Percentiles rank a stretch among this genome's conserved stretches.
These are phyloP conservation scores for Leccinum aurantiacum DNA, from an alignment of 768 basidiomycete genomes.

Conservation along the genomic window DNA sequence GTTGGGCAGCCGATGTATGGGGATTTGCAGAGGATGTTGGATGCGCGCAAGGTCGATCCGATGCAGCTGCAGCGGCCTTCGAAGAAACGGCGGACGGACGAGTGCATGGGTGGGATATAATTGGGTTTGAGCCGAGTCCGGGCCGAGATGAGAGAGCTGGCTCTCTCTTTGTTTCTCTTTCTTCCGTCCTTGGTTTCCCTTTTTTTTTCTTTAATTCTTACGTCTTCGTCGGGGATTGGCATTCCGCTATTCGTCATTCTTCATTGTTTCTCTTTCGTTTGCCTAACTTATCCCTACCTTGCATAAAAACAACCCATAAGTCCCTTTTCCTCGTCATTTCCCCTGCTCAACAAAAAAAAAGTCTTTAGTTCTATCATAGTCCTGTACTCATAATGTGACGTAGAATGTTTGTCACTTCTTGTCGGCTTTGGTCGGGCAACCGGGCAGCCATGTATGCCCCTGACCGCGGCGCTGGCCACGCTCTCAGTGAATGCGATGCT, in stretches of 20 bases:
- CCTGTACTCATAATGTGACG: not conserved
- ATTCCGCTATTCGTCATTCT: not conserved
- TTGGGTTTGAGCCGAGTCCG: too few species aligned
- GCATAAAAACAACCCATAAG: not conserved
- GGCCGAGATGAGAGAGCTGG: too few species aligned
- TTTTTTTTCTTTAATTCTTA: not conserved
- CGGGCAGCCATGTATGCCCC: not conserved
- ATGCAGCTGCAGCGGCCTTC: conserved; percentile 11
- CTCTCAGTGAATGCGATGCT: not conserved
- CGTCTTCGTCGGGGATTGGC: not conserved
- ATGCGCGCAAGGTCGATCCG: conserved; percentile 28
- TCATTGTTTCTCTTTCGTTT: not conserved
- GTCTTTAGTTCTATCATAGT: not conserved
- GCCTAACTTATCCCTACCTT: not conserved
- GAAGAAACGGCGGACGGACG: conserved; percentile 35
- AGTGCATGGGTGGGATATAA: conserved; percentile 6
- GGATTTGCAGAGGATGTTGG: conserved; percentile 26
- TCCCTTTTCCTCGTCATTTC: not conserved
- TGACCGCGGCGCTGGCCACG: too few species aligned
- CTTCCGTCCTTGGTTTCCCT: not conserved
- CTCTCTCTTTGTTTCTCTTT: not conserved
- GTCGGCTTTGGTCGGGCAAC: not conserved
- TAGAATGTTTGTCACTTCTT: not conserved
- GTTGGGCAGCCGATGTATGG: conserved; percentile 33
- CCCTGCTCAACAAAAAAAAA: not conserved